Evolutionary conservation across 1,284 basidiomycete species (phyloP), one percentile per base, ranked within the genome.

Genomic region (Leccinum subspadiceum): DNA sequence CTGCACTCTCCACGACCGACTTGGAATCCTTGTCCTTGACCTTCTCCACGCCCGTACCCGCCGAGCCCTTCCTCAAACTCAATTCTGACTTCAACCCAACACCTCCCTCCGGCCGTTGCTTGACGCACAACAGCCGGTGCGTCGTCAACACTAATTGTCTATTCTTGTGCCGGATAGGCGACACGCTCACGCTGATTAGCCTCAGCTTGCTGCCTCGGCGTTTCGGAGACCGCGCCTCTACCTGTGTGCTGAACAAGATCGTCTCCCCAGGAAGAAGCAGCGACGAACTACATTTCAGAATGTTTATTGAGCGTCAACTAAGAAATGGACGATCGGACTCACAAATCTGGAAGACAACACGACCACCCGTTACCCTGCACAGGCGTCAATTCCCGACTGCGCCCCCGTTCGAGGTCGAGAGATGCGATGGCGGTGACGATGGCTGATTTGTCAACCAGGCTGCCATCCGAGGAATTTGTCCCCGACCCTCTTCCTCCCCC

Each of bases 101-200:
- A 22, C 65, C 71, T 20, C 69, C 74, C 52, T 72, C 73, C 5
- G 62, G 72, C 33, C 72, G 74, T 63, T 79, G 73, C 70, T 89
- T 89, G 35, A 87, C 68, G 59, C 84, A 86, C 26, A 89, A 56
- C 7, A 89, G 67, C 46, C 86, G 78, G 31, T 77, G 75, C 17
- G 77, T 81, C n/a, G 87, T 89, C 49, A 89, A 73, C 33, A 88
- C 73, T 7, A 89, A 69, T 60, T 84, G 80, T 24, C 86, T 76
- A 20, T 77, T 75, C 68, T 86, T 86, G 9, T 81, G 73, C 66
- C 80, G 81, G 62, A 78, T 77, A 1, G 71, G 70, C 29, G 80
- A 77, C 1, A 82, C 81, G 26, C 15, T 50, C 1, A 82, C 81
- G n/a, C 24, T 50, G 9, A 86, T 78, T 2, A 86, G 71, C 50